Percentiles rank a stretch among this genome's conserved stretches.
These are phyloP conservation scores for Melocanna baccifera DNA, from an alignment of 176 grass and related monocot genomes.

Conservation along the genomic window DNA sequence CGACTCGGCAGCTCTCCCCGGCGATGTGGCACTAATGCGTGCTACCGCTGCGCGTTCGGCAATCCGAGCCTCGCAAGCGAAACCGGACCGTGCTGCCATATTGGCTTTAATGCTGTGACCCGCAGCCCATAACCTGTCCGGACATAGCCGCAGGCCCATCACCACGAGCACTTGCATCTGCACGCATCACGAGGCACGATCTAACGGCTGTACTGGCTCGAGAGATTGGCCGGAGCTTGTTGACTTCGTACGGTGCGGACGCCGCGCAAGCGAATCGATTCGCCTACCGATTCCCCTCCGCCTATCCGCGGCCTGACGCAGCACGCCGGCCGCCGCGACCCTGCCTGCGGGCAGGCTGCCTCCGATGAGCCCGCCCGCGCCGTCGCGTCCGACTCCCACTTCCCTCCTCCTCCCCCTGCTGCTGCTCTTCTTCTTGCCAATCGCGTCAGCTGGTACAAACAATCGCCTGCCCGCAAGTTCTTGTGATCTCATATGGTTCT, in stretches of 20 bases:
- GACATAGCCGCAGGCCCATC: background rate
- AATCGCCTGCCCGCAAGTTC: background rate
- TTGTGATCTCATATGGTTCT: conserved; percentile 10
- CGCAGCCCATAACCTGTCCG: background rate
- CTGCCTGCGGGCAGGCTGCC: background rate
- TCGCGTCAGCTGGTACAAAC: conserved; percentile 39
- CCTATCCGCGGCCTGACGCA: background rate
- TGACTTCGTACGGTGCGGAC: background rate
- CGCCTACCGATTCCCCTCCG: background rate
- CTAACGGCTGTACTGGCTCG: background rate
- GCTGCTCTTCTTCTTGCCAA: background rate
- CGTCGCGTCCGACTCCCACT: background rate
- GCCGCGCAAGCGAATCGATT: conserved; percentile 19
- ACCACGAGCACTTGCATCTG: no score
- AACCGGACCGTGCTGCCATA: background rate
- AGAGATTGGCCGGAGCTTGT: background rate
- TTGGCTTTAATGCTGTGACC: background rate
- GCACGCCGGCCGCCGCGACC: conserved; percentile 12
- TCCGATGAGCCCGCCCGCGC: conserved; percentile 14
- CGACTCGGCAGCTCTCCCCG: background rate
- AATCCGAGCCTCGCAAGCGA: background rate
- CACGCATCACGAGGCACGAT: background rate
- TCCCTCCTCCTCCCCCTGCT: background rate
- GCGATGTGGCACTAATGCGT: background rate
- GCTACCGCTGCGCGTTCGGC: background rate